Conservation (phyloP, 1,139 yeast species). For the Candida freyschussii region DNA sequence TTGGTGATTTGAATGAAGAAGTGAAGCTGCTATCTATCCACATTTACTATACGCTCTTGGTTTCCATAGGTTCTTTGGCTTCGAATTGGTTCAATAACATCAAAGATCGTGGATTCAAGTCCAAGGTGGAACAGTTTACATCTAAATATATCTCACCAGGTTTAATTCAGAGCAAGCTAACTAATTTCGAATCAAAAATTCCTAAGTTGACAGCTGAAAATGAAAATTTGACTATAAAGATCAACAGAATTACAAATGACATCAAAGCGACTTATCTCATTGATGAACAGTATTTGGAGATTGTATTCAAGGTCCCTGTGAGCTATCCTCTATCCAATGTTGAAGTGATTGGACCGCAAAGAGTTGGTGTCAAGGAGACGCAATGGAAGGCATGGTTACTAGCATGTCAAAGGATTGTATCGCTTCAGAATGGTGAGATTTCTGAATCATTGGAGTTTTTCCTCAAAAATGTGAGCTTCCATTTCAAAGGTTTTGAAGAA, state of each 20-base stretch:
- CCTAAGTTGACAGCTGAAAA: constrained; percentile 36
- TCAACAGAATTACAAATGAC: constrained; percentile 61
- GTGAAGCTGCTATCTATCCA: constrained; percentile 44
- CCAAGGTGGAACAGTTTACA: constrained; percentile 50
- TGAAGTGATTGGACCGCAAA: constrained; percentile 66
- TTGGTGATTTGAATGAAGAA: constrained; percentile 30
- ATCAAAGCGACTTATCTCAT: constrained; percentile 69
- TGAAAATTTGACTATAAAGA: constrained; percentile 57
- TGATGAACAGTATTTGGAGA: constrained; percentile 85
- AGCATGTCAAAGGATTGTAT: constrained; percentile 77
- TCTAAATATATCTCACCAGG: constrained; percentile 57
- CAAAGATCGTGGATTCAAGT: constrained; percentile 31
- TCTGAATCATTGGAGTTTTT: constrained; percentile 78
- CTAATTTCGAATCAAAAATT: constrained; percentile 43
- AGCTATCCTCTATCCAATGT: constrained; percentile 74
- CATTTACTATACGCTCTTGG: constrained; percentile 52
- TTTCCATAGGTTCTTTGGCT: constrained; percentile 59
- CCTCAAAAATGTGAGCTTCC: constrained; percentile 72
- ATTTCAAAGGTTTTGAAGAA: constrained; percentile 89
- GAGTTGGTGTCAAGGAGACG: constrained; percentile 86
- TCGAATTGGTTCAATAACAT: constrained; percentile 67
- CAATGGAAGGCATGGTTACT: constrained; percentile 96
- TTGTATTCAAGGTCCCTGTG: constrained; percentile 66
- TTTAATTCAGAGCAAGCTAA: constrained; percentile 54
- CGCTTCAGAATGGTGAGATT: constrained; percentile 73